Evolutionary conservation across 2,329 filamentous ascomycete species (phyloP).

Genomic region (Hymenoscyphus scutula): DNA sequence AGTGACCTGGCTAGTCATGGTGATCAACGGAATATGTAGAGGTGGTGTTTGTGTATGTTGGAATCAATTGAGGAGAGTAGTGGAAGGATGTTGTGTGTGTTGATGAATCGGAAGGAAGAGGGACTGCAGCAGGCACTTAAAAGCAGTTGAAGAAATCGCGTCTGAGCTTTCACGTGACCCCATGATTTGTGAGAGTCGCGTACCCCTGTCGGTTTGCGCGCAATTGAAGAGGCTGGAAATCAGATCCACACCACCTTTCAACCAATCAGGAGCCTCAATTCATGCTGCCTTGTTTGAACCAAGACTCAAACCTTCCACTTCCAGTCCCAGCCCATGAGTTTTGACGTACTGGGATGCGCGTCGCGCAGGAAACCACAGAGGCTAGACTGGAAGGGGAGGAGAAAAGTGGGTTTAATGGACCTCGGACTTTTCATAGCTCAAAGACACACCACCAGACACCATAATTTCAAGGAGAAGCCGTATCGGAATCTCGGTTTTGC

Average conservation of each 20-base stretch:
- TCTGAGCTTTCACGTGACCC: not conserved
- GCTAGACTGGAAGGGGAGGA: not conserved
- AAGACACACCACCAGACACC: not conserved
- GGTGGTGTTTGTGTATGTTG: constrained; percentile 19
- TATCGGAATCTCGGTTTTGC: not conserved
- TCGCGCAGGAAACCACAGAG: not conserved
- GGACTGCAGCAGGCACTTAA: not conserved
- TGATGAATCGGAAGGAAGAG: not conserved
- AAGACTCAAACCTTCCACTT: not conserved
- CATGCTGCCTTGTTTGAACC: not conserved
- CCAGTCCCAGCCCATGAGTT: not conserved
- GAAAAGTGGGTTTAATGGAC: not conserved
- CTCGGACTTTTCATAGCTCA: not conserved
- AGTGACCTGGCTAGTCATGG: constrained; percentile 74
- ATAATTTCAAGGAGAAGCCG: not conserved
- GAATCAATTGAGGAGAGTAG: constrained; percentile 13
- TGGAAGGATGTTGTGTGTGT: not conserved
- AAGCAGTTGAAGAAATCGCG: not conserved
- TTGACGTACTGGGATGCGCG: not conserved
- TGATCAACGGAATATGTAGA: constrained; percentile 25
- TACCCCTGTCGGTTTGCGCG: not conserved
- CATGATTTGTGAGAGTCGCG: not conserved
- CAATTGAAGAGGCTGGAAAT: constrained; percentile 1
- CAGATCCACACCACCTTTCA: not conserved
- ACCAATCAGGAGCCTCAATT: not conserved